Evolutionary conservation across 2,329 filamentous ascomycete genomes (phyloP).

Genomic region (Trichoderma harzianum): DNA sequence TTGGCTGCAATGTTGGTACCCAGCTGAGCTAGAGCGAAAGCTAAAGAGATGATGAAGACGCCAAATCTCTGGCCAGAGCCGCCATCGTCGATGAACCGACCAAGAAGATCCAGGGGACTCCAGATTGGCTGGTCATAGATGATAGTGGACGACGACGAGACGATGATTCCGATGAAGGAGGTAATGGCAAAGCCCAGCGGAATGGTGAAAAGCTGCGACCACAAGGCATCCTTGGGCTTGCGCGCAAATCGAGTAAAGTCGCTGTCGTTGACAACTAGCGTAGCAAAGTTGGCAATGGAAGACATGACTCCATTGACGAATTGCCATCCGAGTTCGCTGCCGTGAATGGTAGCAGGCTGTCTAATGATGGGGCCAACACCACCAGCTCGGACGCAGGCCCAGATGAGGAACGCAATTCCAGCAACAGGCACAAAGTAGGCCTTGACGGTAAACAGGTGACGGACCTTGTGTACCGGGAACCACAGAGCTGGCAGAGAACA

Average conservation of each 20-base stretch:
- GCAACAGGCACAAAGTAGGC: slow-evolving; percentile 78
- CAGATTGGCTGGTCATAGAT: slow-evolving; percentile 67
- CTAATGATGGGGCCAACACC: slow-evolving; percentile 80
- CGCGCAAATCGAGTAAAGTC: slow-evolving; percentile 82
- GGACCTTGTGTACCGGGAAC: slow-evolving; percentile 84
- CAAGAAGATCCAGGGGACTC: slow-evolving; percentile 68
- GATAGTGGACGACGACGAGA: slow-evolving; percentile 68
- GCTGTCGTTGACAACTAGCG: slow-evolving; percentile 76
- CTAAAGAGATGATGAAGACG: slow-evolving; percentile 68
- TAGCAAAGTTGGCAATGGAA: slow-evolving; percentile 86
- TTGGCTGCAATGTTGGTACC: slow-evolving; percentile 88
- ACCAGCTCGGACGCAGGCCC: slow-evolving; percentile 77
- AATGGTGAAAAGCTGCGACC: slow-evolving; percentile 75
- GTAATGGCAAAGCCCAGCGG: slow-evolving; percentile 71
- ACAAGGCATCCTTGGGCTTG: slow-evolving; percentile 72
- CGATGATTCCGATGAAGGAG: slow-evolving; percentile 78
- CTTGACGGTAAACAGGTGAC: slow-evolving; percentile 89
- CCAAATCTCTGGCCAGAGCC: slow-evolving; percentile 67
- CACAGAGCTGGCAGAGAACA: slow-evolving; percentile 78
- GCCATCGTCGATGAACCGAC: slow-evolving; percentile 65
- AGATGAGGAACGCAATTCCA: slow-evolving; percentile 83
- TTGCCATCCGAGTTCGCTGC: slow-evolving; percentile 72
- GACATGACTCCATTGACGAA: slow-evolving; percentile 85
- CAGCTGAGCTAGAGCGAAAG: slow-evolving; percentile 75
- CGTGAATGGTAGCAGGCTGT: slow-evolving; percentile 60